phyloP scores from a whole-genome alignment of 2,329 filamentous ascomycete genomes.

The Sordariomycetes sp. region DNA sequence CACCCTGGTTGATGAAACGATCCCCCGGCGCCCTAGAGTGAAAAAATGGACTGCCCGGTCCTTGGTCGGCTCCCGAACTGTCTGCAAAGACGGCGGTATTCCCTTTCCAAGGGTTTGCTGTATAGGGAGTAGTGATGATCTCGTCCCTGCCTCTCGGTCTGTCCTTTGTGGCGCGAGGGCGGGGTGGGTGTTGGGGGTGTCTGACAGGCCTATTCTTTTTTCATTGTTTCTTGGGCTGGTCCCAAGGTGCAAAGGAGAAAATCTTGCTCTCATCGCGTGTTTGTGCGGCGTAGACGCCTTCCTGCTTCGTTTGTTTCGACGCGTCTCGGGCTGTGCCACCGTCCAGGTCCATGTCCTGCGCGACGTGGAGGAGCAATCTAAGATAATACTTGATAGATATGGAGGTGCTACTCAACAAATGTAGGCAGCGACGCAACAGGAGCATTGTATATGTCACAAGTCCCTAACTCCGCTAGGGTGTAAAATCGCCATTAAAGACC shows the following conservation, averaged over 20 bases:
- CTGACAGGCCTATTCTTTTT: slow-evolving; percentile 58
- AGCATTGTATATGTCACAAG: too few relatives aligned
- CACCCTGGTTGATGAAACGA: slow-evolving; percentile 90
- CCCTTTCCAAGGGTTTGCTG: slow-evolving; percentile 25
- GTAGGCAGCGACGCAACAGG: too few relatives aligned
- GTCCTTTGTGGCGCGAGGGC: slow-evolving; percentile 57
- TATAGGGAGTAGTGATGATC: slow-evolving; percentile 94
- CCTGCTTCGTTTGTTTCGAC: too few relatives aligned
- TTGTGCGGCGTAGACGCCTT: too few relatives aligned
- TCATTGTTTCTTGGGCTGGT: slow-evolving; percentile 35
- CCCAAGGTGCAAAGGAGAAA: slow-evolving; percentile 39
- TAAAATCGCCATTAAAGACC: too few relatives aligned
- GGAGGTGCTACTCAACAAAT: too few relatives aligned
- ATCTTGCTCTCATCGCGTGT: too few relatives aligned
- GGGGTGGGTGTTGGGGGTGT: slow-evolving; percentile 80
- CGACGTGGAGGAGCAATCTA: too few relatives aligned
- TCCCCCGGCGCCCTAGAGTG: slow-evolving; percentile 86
- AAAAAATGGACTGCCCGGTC: slow-evolving; percentile 30
- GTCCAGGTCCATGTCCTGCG: too few relatives aligned
- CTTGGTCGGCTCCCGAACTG: slow-evolving; percentile 39
- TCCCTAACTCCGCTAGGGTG: too few relatives aligned
- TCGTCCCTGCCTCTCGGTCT: slow-evolving; percentile 60
- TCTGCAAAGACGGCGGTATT: slow-evolving; percentile 49
- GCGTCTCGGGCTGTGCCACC: too few relatives aligned
- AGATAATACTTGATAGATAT: too few relatives aligned